Base-by-base conservation (phyloP, 2,329 filamentous ascomycete species). In the Apiospora hydei region DNA sequence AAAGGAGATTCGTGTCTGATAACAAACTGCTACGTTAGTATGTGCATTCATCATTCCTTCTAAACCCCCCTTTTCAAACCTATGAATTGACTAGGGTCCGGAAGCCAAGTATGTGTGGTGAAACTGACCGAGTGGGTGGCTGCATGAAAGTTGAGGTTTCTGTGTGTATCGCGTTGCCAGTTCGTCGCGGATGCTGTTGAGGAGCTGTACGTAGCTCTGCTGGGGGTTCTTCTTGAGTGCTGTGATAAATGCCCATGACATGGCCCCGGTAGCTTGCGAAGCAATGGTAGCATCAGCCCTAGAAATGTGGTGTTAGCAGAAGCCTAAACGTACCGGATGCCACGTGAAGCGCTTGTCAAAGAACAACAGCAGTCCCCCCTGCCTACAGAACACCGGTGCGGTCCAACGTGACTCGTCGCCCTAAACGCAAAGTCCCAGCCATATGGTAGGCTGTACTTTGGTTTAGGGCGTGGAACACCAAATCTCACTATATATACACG, bases 221-320 rank as follows among this genome's bases (percentile, higher is more conserved):
- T 97, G 92, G 0, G 94, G 94, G 80, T 97, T 97, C 85, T 95
- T 94, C 87, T 93, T 95, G 79, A 98, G 88, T 26, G 95, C 92
- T 1, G 89, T 91, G 82, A 99, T 96, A 82, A 99, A 99, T 2
- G 96, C 96, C 91, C 93, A 98, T 4, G 95, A 98, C 96, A 99
- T 98, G 82, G 96, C 96, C 71, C 96, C 96, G 0, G 96, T 99
- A 46, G 96, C 96, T 84, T 98, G 89, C 71, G 94, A 91, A 61
- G 88, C 90, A 76, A 98, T 98, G 41, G 91, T 93, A 16, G 96
- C 95, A 82, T 99, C 96, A 84, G 94, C 93, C 72, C 95, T 97
- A 77, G 71, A 71, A 69, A 16, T 30, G 16, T 41, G 11, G 2
- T 21, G 70, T 72, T 67, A 73, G 70, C 46, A 34, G 64, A 43